Base-by-base conservation (phyloP, 2,329 filamentous ascomycete species). In the Rosellinia necatrix region DNA sequence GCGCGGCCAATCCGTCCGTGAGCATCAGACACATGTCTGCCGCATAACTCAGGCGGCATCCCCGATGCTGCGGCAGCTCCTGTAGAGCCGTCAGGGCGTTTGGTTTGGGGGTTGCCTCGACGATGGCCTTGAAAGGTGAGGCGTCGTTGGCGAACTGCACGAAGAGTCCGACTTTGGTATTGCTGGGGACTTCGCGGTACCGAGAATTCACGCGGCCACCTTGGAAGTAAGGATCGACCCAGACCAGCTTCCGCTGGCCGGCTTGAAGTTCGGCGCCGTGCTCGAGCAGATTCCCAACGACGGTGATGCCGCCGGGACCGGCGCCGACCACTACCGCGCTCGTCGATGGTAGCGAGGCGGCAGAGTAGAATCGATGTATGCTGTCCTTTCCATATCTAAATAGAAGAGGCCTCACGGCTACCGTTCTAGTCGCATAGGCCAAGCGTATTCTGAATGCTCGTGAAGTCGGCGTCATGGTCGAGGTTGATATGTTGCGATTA, bases 131-230 rank as follows among this genome's bases (percentile, higher is more conserved):
- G 66, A 87, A 85, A 0, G 82, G 74, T 30, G 77, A 69, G 1
- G 82, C 70, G 1, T 78, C 81, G 15, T 79, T 76, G 15, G 82
- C 82, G 68, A 81, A 87, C 24, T 80, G 74, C 55, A 83, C 71
- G 66, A 87, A 87, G 19, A 84, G 74, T 40, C 78, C 76, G 37
- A 83, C 83, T 65, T 83, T 86, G 54, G 84, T 87, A 67, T 87
- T 87, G 63, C 72, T 74, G 8, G 84, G 84, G 17, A 87, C 84
- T 65, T 86, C 83, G 43, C 83, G 76, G 66, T 87, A 87, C 65
- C 75, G 76, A 56, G 75, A 73, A 61, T 80, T 74, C 27, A 84
- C 72, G 37, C 81, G 73, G 4, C 81, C 81, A 24, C 73, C 83
- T 21, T 78, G 71, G 64, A 87, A 86, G 2, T 69, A 66, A 29